Conservation (phyloP, 176 grass and related monocot species). For the Eragrostis curvula region DNA sequence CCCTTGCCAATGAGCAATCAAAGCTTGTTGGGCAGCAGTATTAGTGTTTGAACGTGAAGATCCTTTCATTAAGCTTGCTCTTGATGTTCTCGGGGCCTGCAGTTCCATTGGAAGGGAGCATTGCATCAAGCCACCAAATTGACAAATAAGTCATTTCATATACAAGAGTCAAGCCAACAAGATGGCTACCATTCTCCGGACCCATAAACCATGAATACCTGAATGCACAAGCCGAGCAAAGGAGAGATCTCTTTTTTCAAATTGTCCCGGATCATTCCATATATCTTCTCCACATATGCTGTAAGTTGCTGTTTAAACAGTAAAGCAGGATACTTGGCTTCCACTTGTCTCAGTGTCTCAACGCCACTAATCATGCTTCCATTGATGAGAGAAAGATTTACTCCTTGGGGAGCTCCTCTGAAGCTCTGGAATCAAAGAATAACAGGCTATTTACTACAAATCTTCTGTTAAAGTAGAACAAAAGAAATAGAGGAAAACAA, state of each 20-base stretch:
- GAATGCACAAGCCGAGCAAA: constrained; percentile 93
- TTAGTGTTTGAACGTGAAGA: constrained; percentile 78
- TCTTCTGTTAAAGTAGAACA: constrained; percentile 35
- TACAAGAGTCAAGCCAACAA: constrained; percentile 21
- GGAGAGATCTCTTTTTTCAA: constrained; percentile 99
- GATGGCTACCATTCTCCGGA: constrained; percentile 16
- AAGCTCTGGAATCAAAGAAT: constrained; percentile 70
- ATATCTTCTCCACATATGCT: constrained; percentile 98
- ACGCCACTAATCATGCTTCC: constrained; percentile 81
- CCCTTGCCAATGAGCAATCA: constrained; percentile 99
- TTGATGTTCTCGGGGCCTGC: constrained; percentile 95
- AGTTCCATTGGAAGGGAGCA: constrained; percentile 14
- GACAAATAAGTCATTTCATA: constrained; percentile 35
- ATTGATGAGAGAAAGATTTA: constrained; percentile 85
- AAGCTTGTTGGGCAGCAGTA: constrained; percentile 73
- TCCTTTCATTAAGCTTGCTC: constrained; percentile 97
- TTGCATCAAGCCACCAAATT: constrained; percentile 17
- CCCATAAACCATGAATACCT: constrained; percentile 60
- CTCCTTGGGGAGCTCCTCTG: constrained; percentile 90
- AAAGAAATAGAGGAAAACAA: not conserved
- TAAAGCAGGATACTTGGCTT: constrained; percentile 96
- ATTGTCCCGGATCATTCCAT: constrained; percentile 99
- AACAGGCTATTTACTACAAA: constrained; percentile 28
- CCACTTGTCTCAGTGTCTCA: constrained; percentile 86
- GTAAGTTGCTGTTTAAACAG: constrained; percentile 97